phyloP scores from a whole-genome alignment of 805 yeast genomes.

The Kuraishia capsulata region DNA sequence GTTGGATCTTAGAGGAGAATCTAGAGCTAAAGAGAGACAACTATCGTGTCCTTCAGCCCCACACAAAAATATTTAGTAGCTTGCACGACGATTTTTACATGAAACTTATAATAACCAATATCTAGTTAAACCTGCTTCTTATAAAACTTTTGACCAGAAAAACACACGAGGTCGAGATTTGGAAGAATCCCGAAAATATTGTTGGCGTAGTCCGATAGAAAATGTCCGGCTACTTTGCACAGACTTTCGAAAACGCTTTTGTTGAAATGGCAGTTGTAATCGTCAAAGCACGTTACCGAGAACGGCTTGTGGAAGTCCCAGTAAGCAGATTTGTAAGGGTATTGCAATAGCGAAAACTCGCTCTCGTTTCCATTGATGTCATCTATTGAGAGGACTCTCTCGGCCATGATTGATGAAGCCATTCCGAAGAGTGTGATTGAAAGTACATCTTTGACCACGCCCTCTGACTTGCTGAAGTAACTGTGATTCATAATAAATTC shows the following conservation, averaged over 20 bases:
- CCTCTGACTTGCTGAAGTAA: constrained; percentile 37
- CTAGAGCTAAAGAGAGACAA: no score
- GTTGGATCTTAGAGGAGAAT: no score
- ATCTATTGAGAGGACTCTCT: constrained; percentile 17
- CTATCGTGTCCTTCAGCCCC: no score
- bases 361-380: constrained; percentile 14
- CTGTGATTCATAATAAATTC: constrained; percentile 55
- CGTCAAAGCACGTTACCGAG: constrained; percentile 28
- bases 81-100: no score
- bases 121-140: no score
- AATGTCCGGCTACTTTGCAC: constrained; percentile 34
- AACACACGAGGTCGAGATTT: constrained; percentile 17
- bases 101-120: no score
- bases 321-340: constrained; percentile 21
- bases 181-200: constrained; percentile 25
- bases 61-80: no score
- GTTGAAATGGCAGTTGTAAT: constrained; percentile 31
- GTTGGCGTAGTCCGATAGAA: constrained; percentile 31
- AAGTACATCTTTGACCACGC: constrained; percentile 49
- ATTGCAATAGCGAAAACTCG: constrained; percentile 20
- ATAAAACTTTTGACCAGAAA: constrained; percentile 35
- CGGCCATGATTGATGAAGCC: constrained; percentile 33
- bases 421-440: constrained; percentile 48
- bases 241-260: constrained; percentile 32
- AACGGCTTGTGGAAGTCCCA: constrained; percentile 46